Evolutionary conservation across 2,329 filamentous ascomycete genomes (phyloP), one percentile per base, ranked within the genome.

Genomic region (Knufia fluminis): DNA sequence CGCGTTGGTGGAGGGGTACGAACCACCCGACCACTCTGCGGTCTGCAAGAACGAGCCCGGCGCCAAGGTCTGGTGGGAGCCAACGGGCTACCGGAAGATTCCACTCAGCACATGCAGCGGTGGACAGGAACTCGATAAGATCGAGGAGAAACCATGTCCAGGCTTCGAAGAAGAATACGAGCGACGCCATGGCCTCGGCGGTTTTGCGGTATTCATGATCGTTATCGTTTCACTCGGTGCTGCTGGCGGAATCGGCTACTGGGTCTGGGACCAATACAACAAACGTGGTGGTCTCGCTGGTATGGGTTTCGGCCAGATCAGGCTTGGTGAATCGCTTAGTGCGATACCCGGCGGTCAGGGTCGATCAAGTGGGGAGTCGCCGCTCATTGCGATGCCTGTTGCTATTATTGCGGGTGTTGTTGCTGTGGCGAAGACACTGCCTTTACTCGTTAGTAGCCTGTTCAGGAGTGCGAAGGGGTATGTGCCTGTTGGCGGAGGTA

Each of bases 281-380:
- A 52, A 86, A 86, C 67, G 96, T 87, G 86, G 82, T 82, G 53
- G 56, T 59, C 24, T 48, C 6, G 35, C 45, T n/a, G 38, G 38
- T n/a, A 81, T 82, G 66, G 94, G 94, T 64, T 94, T 97, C 64
- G 92, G 92, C 9, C 83, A 91, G 64, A 91, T 98, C 63, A 79
- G 88, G 19, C 79, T 98, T 12, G 92, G 92, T 49, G 92, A 96
- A 55, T 62, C 54, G 53, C 60, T 46, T 35, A n/a, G 17, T 10
- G 20, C 22, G 20, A 35, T 43, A 22, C 12, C 46, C 7, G 56
- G 52, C 19, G 55, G 56, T 51, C 35, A 54, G 4, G 57, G 62
- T 2, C 61, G 61, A 31, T 64, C 65, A 45, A 66, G 68, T 66
- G 70, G 90, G 54, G 84, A 94, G 46, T 79, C 82, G 39, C 79